Base-by-base conservation (phyloP, 140 eudicot genomes). In the Ambrosia hybrid region DNA sequence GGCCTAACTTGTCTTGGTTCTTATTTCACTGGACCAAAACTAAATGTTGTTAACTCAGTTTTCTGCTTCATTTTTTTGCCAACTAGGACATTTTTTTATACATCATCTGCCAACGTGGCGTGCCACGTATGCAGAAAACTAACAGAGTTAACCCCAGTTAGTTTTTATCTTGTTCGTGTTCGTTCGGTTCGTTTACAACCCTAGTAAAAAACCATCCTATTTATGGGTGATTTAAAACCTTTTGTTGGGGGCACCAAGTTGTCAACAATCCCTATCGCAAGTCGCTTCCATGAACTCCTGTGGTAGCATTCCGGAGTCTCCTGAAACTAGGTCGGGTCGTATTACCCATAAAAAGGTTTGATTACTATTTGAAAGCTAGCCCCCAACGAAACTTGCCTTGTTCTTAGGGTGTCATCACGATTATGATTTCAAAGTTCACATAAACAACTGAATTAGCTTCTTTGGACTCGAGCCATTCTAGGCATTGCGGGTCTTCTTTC, bases 151-250 rank as follows among this genome's bases (percentile, higher is more conserved):
- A 21, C 26, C 26, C 26, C 26, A 21, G 1, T 21, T 21, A 21
- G 26, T 21, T 21, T 21, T 21, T 0, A 21, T 21, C 0, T 21
- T 21, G 26, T 21, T 21, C 26, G 26, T 21, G 26, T 21, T 21
- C 26, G 1, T 21, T 21, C 26, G 26, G 26, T 21, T 21, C 26
- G 26, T 21, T 21, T 21, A 21, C 26, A 21, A 21, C 26, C 26
- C 26, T 21, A 21, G 85, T 81, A 68, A 81, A 17, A 41, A 76
- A 81, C 41, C 75, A 75, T 59, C 81, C 81, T 0, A 81, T 12
- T 2, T 82, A 66, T 1, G 79, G 79, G 59, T 81, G 85, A 2
- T 58, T 61, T 6, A 81, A 46, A 58, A 81, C 82, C 9, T 76
- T 57, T 66, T 76, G 73, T 76, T 67, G 26, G 26, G 26, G 26